phyloP scores from a whole-genome alignment of 2,329 filamentous ascomycete species.

The Paracoccidioides brasiliensis region DNA sequence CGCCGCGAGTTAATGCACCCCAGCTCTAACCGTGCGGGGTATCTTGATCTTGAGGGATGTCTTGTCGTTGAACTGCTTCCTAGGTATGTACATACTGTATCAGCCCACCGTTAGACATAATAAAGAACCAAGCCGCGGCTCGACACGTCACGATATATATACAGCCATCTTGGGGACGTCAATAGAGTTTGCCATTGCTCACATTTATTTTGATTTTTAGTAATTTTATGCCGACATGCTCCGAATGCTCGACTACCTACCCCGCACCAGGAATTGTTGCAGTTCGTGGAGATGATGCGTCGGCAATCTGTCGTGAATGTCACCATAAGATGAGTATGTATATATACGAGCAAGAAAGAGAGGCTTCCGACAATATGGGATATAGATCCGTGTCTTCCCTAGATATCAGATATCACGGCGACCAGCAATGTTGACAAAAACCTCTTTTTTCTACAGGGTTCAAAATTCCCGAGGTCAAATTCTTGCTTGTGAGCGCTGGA shows the following conservation, averaged over 20 bases:
- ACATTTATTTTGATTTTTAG: slow-evolving; percentile 29
- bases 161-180: background rate
- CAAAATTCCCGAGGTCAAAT: slow-evolving; percentile 64
- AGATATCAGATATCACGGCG: background rate
- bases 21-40: slow-evolving; percentile 61
- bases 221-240: slow-evolving; percentile 66
- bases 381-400: background rate
- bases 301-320: slow-evolving; percentile 66
- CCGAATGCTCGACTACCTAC: slow-evolving; percentile 57
- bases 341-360: background rate
- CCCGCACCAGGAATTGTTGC: slow-evolving; percentile 52
- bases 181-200: background rate
- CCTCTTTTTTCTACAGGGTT: slow-evolving; percentile 36
- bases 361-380: slow-evolving; percentile 5
- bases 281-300: slow-evolving; percentile 58
- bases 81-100: slow-evolving; percentile 32
- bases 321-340: slow-evolving; percentile 58
- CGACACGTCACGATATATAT: background rate
- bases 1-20: slow-evolving; percentile 59
- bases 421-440: background rate
- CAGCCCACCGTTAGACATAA: background rate
- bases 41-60: slow-evolving; percentile 63
- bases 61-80: slow-evolving; percentile 63
- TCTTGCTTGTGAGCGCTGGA: slow-evolving; percentile 54
- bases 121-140: background rate